These are phyloP conservation scores for Backusella circina DNA, from an alignment of 192 early-diverging fungal species.

Conservation along the genomic window DNA sequence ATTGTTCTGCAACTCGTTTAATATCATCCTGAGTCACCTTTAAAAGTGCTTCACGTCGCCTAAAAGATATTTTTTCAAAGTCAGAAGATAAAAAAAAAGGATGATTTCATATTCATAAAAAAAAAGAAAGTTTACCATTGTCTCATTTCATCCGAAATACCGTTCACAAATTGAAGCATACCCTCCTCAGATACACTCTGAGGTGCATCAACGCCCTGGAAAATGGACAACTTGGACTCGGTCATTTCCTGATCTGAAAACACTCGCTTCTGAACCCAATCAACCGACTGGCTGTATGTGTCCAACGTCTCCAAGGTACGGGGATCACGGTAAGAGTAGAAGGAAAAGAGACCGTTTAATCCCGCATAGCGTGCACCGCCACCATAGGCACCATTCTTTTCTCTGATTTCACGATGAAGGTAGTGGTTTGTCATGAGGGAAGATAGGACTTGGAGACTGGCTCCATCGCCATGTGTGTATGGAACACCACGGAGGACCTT, in stretches of 20 bases:
- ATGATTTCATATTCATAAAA: background rate
- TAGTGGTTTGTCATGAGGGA: conserved; percentile 83
- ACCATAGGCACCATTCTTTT: conserved; percentile 96
- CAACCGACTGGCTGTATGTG: conserved; percentile 59
- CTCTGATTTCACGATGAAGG: conserved; percentile 95
- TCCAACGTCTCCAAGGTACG: conserved; percentile 66
- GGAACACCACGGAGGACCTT: conserved; percentile 75
- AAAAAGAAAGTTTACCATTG: conserved; percentile 53
- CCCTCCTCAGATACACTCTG: conserved; percentile 83
- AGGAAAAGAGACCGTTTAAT: conserved; percentile 74
- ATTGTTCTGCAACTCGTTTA: conserved; percentile 57
- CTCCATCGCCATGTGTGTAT: conserved; percentile 78
- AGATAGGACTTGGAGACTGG: conserved; percentile 73
- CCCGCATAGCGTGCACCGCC: conserved; percentile 80
- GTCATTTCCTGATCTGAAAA: conserved; percentile 66
- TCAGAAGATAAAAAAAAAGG: background rate
- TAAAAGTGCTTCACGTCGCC: conserved; percentile 75
- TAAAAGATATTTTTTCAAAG: conserved; percentile 19
- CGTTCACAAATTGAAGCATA: conserved; percentile 71
- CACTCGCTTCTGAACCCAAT: conserved; percentile 60
- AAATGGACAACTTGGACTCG: conserved; percentile 90
- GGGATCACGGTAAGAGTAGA: conserved; percentile 95
- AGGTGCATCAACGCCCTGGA: conserved; percentile 83
- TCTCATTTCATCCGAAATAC: conserved; percentile 81
- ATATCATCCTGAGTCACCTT: conserved; percentile 64